phyloP scores from a whole-genome alignment of 106 monocot genomes.

The Allium cepa region DNA sequence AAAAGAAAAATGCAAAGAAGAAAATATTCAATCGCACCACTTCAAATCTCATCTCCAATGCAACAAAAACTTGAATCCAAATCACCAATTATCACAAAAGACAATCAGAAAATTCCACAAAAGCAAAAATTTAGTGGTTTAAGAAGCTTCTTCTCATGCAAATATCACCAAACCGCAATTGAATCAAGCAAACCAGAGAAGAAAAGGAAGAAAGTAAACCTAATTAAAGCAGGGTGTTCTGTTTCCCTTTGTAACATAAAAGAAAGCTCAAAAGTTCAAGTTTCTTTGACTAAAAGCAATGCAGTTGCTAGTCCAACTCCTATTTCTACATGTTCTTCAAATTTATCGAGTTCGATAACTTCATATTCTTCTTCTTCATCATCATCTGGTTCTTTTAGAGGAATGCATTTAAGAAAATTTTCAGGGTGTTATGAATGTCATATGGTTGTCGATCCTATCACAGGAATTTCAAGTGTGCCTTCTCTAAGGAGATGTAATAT shows the following conservation, averaged over 20 bases:
- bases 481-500: constrained; percentile 48
- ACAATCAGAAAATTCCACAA: constrained; percentile 3
- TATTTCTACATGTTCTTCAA: constrained; percentile 8
- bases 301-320: not conserved
- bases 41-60: constrained; percentile 19
- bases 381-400: constrained; percentile 62
- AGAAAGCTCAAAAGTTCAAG: constrained; percentile 24
- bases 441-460: constrained; percentile 43
- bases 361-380: constrained; percentile 34
- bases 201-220: constrained; percentile 13
- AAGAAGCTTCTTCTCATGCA: constrained; percentile 46
- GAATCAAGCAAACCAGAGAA: not conserved
- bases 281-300: constrained; percentile 8
- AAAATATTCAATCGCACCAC: not conserved
- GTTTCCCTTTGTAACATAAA: constrained; percentile 38
- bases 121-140: constrained; percentile 14
- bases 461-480: constrained; percentile 32
- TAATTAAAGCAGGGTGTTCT: constrained; percentile 34
- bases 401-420: constrained; percentile 59
- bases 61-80: constrained; percentile 16
- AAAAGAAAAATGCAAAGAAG: not conserved
- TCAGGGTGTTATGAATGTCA: constrained; percentile 86
- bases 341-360: constrained; percentile 1
- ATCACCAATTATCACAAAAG: not conserved
- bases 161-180: constrained; percentile 10